Conservation (phyloP, 345 rosid genomes). For the Chamaenerion angustifolium region DNA sequence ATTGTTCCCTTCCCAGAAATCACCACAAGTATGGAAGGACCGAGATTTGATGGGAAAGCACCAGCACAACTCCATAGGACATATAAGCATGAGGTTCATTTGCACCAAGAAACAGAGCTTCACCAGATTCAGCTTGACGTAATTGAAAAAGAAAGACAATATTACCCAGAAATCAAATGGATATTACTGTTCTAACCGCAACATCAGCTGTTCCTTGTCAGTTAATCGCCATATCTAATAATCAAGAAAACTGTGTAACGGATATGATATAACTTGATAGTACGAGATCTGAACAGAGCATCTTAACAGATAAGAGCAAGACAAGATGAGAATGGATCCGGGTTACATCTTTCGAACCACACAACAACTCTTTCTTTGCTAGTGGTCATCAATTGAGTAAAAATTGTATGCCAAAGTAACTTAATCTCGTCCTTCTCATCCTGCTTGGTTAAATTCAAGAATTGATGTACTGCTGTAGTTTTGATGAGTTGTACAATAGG, state of each 20-base stretch:
- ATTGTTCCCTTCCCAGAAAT: constrained; percentile 51
- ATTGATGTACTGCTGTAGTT: constrained; percentile 33
- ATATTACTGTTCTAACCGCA: constrained; percentile 75
- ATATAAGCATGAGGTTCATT: constrained; percentile 95
- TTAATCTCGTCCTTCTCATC: constrained; percentile 42
- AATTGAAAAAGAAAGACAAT: constrained; percentile 78
- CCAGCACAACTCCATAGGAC: too few species aligned
- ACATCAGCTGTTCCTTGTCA: constrained; percentile 72
- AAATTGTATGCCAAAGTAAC: constrained; percentile 46
- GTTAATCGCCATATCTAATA: constrained; percentile 60
- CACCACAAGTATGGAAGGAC: constrained; percentile 71
- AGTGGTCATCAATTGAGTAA: constrained; percentile 72
- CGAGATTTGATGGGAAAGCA: constrained; percentile 50
- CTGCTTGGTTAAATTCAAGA: constrained; percentile 29
- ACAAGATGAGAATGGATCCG: background rate
- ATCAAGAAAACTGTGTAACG: background rate
- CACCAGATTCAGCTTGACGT: constrained; percentile 90
- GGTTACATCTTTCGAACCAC: constrained; percentile 42
- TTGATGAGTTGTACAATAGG: constrained; percentile 80
- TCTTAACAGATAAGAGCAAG: background rate
- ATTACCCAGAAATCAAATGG: constrained; percentile 77
- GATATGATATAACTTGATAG: too few species aligned
- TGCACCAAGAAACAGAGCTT: constrained; percentile 91
- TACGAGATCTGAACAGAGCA: too few species aligned
- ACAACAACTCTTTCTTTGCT: constrained; percentile 46